Base-by-base conservation (phyloP, 371 early-diverging fungal species). In the Smittium culicis region DNA sequence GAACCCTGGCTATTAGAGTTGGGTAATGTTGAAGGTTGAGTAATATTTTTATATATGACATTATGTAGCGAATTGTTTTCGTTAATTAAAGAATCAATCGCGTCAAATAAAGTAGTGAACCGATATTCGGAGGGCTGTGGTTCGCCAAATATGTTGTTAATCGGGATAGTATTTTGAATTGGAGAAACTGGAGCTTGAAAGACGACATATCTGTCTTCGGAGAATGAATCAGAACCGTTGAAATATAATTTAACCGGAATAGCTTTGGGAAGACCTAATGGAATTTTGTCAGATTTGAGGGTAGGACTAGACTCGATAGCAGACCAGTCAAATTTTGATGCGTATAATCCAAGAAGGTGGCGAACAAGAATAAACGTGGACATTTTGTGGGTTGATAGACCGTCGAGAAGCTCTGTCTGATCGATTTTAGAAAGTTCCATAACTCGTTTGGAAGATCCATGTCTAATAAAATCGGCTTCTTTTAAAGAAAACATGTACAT, bases 401-500 rank as follows among this genome's bases (percentile, higher is more conserved):
- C 75, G 11, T 74, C 75, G 57, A 75, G 61, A 58, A 75, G 60
- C 60, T 73, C 74, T 68, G 71, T 72, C 58, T 75, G 75, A 34
- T 75, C 75, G 29, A 64, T 56, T 34, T 74, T 75, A 1, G 72
- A 68, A 73, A 75, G 24, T 24, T 74, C 75, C 75, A 75, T 75
- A 1, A 74, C 72, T n/a, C 75, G 35, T 64, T 75, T 75, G 0
- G 75, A 73, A 55, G 75, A 75, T 59, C 75, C 75, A 54, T 74
- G 66, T 35, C 75, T 66, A 14, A 74, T 71, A 64, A 69, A 75
- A 45, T 75, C 75, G 0, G 75, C 67, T 56, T 75, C 75, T 68
- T 75, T 75, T 30, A 75, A 62, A 70, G 73, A 69, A 11, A 73
- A 73, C 75, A 75, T 75, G 62, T 68, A 69, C 74, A 75, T 75